Percentiles rank a stretch among this genome's conserved stretches.
These are phyloP conservation scores for Luffa aegyptiaca DNA, from an alignment of 306 rosid species.

Conservation along the genomic window DNA sequence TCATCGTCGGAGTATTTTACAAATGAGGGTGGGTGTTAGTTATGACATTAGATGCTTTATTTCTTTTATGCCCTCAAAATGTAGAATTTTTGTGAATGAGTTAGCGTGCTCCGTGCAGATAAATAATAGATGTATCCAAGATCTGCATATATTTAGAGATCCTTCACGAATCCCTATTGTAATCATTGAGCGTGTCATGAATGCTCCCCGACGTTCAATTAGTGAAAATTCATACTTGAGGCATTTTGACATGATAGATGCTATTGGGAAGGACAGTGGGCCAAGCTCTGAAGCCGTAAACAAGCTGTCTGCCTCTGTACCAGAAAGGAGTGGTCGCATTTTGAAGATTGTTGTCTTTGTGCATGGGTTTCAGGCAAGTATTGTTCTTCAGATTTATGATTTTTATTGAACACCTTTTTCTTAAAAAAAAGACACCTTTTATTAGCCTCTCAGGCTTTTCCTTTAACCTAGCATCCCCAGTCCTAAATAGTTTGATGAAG, in stretches of 20 bases:
- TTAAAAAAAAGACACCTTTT: too few relatives aligned
- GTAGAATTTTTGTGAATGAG: background rate
- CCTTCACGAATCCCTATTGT: conserved; percentile 66
- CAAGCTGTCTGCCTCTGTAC: conserved; percentile 21
- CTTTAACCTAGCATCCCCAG: background rate
- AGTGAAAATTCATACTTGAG: conserved; percentile 58
- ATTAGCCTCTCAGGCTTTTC: background rate
- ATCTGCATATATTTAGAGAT: conserved; percentile 81
- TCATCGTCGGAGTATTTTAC: conserved; percentile 77
- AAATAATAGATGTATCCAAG: conserved; percentile 78
- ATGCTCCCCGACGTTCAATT: conserved; percentile 56
- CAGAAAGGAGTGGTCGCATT: conserved; percentile 35
- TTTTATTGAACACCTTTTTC: background rate
- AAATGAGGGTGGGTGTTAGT: conserved; percentile 62
- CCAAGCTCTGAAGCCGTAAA: conserved; percentile 19
- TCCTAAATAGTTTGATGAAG: background rate
- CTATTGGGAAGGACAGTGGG: conserved; percentile 25
- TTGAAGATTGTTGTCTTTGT: conserved; percentile 86
- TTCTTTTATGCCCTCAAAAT: conserved; percentile 8
- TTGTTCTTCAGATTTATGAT: conserved; percentile 1
- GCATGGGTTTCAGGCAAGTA: conserved; percentile 97
- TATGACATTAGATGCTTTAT: conserved; percentile 4
- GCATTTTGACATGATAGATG: conserved; percentile 31
- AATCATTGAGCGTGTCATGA: conserved; percentile 75
- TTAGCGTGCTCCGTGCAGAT: conserved; percentile 39